Evolutionary conservation across 371 early-diverging fungal species (phyloP).

Genomic region (Lichtheimia ornata): DNA sequence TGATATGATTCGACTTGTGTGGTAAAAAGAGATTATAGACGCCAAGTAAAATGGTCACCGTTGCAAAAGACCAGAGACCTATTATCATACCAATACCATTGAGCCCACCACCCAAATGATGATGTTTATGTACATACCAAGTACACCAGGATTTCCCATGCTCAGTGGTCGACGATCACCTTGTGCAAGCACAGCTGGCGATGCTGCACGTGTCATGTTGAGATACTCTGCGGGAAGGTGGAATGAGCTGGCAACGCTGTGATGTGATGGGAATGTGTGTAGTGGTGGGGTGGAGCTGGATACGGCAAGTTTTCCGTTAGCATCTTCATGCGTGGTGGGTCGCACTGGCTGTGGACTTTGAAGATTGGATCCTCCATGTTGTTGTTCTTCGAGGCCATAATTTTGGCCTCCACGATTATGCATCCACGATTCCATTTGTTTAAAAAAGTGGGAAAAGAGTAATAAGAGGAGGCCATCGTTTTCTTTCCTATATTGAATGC

Average conservation of each 20-base stretch:
- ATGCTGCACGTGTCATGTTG: constrained; percentile 9
- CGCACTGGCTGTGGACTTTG: constrained; percentile 7
- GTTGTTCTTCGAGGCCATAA: neutral
- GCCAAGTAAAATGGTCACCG: constrained; percentile 23
- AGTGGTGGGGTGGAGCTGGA: neutral
- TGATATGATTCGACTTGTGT: constrained; percentile 16
- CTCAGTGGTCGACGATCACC: constrained; percentile 13
- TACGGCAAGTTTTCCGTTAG: constrained; percentile 6
- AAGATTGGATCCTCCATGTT: neutral
- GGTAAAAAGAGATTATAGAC: constrained; percentile 22
- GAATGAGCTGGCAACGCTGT: neutral
- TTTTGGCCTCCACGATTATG: neutral
- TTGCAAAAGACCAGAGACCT: constrained; percentile 29
- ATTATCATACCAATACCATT: neutral
- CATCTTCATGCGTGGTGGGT: neutral
- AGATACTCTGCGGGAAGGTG: neutral
- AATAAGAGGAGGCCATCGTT: neutral
- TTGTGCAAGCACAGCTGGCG: constrained; percentile 17
- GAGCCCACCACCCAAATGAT: neutral
- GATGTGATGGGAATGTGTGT: neutral
- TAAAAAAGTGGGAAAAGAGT: neutral
- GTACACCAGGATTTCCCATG: constrained; percentile 20
- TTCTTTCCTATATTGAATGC: neutral
- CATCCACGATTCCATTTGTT: constrained; percentile 2
- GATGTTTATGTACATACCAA: constrained; percentile 2